A percentile compares a stretch with the other conserved stretches of the same genome.
phyloP scores from a whole-genome alignment of 2,329 filamentous ascomycete genomes.

The Emergomyces africanus region DNA sequence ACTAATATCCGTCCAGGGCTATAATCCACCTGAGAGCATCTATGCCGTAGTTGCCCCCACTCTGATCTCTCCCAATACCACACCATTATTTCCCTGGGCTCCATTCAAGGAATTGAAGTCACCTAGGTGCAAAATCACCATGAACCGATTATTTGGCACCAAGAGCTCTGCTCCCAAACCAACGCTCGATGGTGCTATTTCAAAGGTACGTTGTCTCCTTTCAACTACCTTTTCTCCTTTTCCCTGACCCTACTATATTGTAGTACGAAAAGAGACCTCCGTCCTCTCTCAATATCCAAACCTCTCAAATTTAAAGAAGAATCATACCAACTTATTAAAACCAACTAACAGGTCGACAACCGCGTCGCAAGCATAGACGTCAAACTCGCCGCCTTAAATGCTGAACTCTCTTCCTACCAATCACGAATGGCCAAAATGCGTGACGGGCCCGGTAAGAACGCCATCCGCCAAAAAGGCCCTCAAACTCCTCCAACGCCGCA shows the following conservation, averaged over 20 bases:
- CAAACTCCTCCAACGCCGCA: conserved; percentile 84
- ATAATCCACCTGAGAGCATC: background rate
- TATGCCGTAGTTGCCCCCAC: too few relatives aligned
- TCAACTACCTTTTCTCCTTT: too few relatives aligned
- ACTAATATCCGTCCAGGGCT: background rate
- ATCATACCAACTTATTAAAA: background rate
- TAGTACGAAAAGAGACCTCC: conserved; percentile 1
- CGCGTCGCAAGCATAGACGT: conserved; percentile 82
- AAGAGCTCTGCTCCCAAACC: conserved; percentile 82
- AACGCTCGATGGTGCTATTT: conserved; percentile 69
- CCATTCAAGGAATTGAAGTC: too few relatives aligned
- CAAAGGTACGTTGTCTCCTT: conserved; percentile 45
- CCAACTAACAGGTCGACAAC: conserved; percentile 50
- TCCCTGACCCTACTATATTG: background rate
- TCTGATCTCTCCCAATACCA: background rate
- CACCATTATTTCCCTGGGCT: background rate
- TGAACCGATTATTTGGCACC: conserved; percentile 94
- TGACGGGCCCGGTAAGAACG: conserved; percentile 84
- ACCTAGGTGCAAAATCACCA: conserved; percentile 26
- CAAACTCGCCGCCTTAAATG: conserved; percentile 83
- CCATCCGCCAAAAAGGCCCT: conserved; percentile 89
- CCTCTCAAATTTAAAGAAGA: background rate
- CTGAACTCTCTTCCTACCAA: conserved; percentile 80
- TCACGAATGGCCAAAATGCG: conserved; percentile 82
- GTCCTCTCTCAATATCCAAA: background rate